Conservation (phyloP, 1,284 basidiomycete genomes). For the Naganishia albida region DNA sequence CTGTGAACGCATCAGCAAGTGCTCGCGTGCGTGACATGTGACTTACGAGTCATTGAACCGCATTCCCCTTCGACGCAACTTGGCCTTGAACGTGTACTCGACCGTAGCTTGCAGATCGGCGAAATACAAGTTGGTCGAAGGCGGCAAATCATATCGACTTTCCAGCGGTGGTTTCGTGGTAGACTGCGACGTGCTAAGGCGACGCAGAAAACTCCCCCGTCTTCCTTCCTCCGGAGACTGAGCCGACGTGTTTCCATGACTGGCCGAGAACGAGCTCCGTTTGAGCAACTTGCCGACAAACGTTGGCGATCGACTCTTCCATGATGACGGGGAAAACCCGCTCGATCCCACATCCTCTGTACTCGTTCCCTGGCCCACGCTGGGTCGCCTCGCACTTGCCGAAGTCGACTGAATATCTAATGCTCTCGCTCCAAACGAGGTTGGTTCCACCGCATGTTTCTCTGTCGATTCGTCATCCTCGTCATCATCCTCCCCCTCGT, state of each 20-base stretch:
- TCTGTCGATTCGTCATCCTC: not conserved
- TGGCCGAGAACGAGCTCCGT: slow-evolving; percentile 15
- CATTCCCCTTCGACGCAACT: slow-evolving; percentile 9
- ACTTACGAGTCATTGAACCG: slow-evolving; percentile 25
- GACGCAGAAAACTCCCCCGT: slow-evolving; percentile 7
- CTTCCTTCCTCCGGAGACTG: slow-evolving; percentile 6
- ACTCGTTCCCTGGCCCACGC: not conserved
- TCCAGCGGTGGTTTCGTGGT: not conserved
- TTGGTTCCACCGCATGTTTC: slow-evolving; percentile 7
- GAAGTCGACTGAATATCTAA: slow-evolving; percentile 11
- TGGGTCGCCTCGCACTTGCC: not conserved
- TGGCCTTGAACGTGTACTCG: slow-evolving; percentile 11
- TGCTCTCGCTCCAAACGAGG: slow-evolving; percentile 5
- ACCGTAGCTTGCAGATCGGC: slow-evolving; percentile 20
- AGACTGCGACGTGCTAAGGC: slow-evolving; percentile 22
- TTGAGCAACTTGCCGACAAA: slow-evolving; percentile 16
- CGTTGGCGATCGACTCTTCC: slow-evolving; percentile 12
- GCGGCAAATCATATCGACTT: slow-evolving; percentile 20
- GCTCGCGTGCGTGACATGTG: too few species aligned
- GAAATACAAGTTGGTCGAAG: slow-evolving; percentile 13
- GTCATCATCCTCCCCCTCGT: slow-evolving; percentile 5
- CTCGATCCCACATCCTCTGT: not conserved
- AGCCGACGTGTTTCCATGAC: not conserved
- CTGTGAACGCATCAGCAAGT: not conserved
- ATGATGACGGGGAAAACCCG: slow-evolving; percentile 23